These are phyloP conservation scores for Pleurotus djamor DNA, from an alignment of 768 basidiomycete species.

Conservation along the genomic window DNA sequence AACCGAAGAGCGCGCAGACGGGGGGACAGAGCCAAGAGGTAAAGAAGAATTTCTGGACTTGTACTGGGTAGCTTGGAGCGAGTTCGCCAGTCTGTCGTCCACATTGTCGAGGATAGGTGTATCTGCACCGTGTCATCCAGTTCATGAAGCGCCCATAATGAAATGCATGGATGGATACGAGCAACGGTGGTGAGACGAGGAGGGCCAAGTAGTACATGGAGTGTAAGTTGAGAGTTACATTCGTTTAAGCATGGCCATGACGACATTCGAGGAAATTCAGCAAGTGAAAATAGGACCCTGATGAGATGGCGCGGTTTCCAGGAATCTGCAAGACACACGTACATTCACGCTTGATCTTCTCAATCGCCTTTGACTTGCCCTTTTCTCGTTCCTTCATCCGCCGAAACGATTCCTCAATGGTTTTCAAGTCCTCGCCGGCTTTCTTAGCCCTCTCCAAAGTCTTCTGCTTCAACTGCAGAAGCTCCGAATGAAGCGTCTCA, in stretches of 20 bases:
- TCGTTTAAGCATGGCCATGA: not conserved
- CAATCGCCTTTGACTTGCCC: slow-evolving; percentile 69
- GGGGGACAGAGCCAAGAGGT: slow-evolving; percentile 40
- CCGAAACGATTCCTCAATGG: slow-evolving; percentile 75
- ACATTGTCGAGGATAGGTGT: slow-evolving; percentile 53
- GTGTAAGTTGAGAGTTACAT: not conserved
- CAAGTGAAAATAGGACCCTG: not conserved
- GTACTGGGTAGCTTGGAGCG: slow-evolving; percentile 24
- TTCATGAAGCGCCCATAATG: slow-evolving; percentile 14
- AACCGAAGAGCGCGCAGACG: slow-evolving; percentile 49
- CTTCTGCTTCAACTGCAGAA: slow-evolving; percentile 48
- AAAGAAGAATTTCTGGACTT: slow-evolving; percentile 50
- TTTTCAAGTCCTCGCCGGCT: slow-evolving; percentile 71
- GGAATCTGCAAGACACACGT: slow-evolving; percentile 34
- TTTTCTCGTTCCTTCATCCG: slow-evolving; percentile 75
- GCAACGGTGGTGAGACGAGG: not conserved
- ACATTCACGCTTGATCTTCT: slow-evolving; percentile 78
- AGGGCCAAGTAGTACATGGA: not conserved
- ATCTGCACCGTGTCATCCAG: slow-evolving; percentile 18
- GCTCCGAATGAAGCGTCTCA: slow-evolving; percentile 60
- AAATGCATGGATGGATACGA: not conserved
- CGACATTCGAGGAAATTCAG: not conserved
- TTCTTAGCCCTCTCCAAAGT: slow-evolving; percentile 67
- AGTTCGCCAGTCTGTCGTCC: slow-evolving; percentile 36
- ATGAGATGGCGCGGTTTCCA: slow-evolving; percentile 18